Evolutionary conservation across 1,139 yeast genomes (phyloP).

Genomic region (Kurtzmaniella quercitrusa): DNA sequence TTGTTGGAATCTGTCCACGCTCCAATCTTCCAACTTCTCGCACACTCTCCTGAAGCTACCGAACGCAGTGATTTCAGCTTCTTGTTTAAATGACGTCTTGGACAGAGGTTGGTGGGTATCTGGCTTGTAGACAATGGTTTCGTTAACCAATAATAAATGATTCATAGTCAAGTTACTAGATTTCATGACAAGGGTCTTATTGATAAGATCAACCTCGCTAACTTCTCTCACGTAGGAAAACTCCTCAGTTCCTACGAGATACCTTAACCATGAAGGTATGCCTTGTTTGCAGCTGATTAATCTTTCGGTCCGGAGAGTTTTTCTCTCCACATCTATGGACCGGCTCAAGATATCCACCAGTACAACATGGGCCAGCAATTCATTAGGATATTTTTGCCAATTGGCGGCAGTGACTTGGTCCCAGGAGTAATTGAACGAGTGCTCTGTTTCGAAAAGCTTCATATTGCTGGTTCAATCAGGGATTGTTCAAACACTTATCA

Average conservation of each 20-base stretch:
- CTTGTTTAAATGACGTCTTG: slow-evolving; percentile 68
- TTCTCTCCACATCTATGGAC: slow-evolving; percentile 53
- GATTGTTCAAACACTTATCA: too few relatives aligned
- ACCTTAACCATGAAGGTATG: slow-evolving; percentile 77
- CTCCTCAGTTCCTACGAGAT: slow-evolving; percentile 69
- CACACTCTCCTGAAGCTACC: slow-evolving; percentile 67
- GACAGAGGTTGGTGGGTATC: slow-evolving; percentile 45
- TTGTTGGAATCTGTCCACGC: slow-evolving; percentile 80
- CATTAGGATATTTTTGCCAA: slow-evolving; percentile 96
- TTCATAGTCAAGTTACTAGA: slow-evolving; percentile 86
- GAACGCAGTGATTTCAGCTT: slow-evolving; percentile 86
- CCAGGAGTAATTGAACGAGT: slow-evolving; percentile 80
- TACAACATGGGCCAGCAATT: slow-evolving; percentile 86
- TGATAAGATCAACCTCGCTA: slow-evolving; percentile 70
- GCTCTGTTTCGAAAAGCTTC: slow-evolving; percentile 74
- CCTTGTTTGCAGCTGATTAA: slow-evolving; percentile 86
- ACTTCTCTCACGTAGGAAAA: slow-evolving; percentile 84
- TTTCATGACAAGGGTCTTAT: slow-evolving; percentile 67
- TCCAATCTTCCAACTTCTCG: slow-evolving; percentile 88
- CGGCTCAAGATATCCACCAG: slow-evolving; percentile 86
- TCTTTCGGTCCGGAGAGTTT: slow-evolving; percentile 73
- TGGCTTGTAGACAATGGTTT: slow-evolving; percentile 77
- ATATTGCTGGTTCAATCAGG: slow-evolving; percentile 25
- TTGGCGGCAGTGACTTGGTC: slow-evolving; percentile 94
- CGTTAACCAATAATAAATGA: slow-evolving; percentile 73